Evolutionary conservation across 345 rosid species (phyloP).

Genomic region (Hevea brasiliensis): DNA sequence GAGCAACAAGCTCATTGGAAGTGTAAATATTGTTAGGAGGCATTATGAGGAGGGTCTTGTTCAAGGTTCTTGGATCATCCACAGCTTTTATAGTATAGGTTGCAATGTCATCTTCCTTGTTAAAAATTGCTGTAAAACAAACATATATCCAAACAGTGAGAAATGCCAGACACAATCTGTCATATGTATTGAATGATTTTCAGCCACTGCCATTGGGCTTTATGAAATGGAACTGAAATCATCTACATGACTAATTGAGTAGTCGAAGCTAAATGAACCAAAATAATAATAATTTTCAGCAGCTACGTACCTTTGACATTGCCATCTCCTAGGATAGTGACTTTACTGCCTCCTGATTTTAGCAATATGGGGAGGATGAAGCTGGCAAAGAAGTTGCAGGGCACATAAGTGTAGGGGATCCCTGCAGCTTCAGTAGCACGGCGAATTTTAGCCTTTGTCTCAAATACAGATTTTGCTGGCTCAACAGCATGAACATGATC

Average conservation of each 20-base stretch:
- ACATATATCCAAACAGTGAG: background rate
- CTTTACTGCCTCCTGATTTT: constrained; percentile 16
- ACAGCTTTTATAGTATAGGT: constrained; percentile 34
- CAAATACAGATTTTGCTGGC: constrained; percentile 28
- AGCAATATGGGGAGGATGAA: constrained; percentile 12
- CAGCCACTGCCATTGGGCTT: too few relatives aligned
- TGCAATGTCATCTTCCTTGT: constrained; percentile 26
- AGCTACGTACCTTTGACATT: constrained; percentile 23
- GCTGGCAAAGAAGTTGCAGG: constrained; percentile 19
- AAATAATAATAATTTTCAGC: too few relatives aligned
- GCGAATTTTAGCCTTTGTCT: constrained; percentile 24
- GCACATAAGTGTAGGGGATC: constrained; percentile 29
- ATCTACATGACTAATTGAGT: too few relatives aligned
- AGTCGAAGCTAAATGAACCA: too few relatives aligned
- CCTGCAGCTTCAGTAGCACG: constrained; percentile 27
- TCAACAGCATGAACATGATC: constrained; percentile 30
- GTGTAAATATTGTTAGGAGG: constrained; percentile 23
- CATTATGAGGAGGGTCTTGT: constrained; percentile 31
- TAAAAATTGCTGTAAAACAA: constrained; percentile 16
- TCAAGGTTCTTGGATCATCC: constrained; percentile 39
- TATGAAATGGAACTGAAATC: too few relatives aligned
- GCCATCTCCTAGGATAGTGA: constrained; percentile 30
- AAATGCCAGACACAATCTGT: too few relatives aligned
- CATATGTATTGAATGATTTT: too few relatives aligned
- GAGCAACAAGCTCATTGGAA: constrained; percentile 31